Base-by-base conservation (phyloP, 768 basidiomycete genomes). In the Clathrus columnatus region DNA sequence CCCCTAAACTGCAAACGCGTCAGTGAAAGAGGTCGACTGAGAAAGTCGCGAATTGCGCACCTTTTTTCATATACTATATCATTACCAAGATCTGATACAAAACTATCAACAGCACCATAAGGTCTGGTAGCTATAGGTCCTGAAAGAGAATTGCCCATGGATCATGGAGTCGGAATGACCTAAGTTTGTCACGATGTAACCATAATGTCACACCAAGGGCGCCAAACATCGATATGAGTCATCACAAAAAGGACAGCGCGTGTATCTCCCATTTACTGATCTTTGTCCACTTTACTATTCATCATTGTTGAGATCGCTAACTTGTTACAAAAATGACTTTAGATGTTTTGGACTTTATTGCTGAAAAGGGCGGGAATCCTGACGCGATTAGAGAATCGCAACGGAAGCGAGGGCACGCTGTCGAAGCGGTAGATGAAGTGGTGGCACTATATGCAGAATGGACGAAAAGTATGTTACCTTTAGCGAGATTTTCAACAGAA, bases 41-140 rank as follows among this genome's bases (percentile, higher is more conserved):
- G 16, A 17, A n/a, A 2, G 0, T 24, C 5, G 21, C 16, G 4
- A 62, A 50, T 27, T 17, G 63, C 77, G 50, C 50, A 92, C 95
- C 87, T 91, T 75, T 89, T 87, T 65, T 98, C 95, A 64, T 96
- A 97, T 1, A 87, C 76, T 18, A 96, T 76, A 65, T 96, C 93
- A 2, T 78, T 77, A 10, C 87, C 87, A 21, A 98, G 77, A 65
- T 99, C 95, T 2, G 84, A 77, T 14, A 99, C 84, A 65, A 90
- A 94, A 2, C 89, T 91, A 69, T 96, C 93, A 58, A 95, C 74
- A 14, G 91, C 89, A 26, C 85, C 87, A 5, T 79, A 81, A 0
- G 84, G 82, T 57, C 87, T 80, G 53, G 84, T 83, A 60, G 88
- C 71, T 4, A 82, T 77, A 10, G 82, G 81, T 21, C 81, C 80